These are phyloP conservation scores for Scheffersomyces illinoinensis DNA, from an alignment of 1,139 yeast species.

Conservation along the genomic window DNA sequence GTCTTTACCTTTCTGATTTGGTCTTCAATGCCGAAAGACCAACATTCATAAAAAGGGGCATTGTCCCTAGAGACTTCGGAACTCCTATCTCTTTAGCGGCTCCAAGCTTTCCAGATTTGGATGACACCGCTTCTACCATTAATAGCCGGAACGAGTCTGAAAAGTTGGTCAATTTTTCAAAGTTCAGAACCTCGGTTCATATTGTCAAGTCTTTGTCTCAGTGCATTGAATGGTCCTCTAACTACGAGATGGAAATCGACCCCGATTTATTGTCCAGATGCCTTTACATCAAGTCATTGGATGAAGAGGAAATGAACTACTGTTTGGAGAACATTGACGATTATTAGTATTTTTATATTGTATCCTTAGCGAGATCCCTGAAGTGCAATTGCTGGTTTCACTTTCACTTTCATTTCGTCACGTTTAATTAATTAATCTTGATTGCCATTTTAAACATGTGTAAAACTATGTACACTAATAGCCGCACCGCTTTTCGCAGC, in stretches of 20 bases:
- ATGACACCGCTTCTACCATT: conserved; percentile 13
- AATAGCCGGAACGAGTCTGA: conserved; percentile 26
- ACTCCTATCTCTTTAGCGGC: conserved; percentile 4
- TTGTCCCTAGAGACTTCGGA: conserved; percentile 2
- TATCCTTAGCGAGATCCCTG: neutral
- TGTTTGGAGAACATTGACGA: conserved; percentile 19
- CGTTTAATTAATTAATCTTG: neutral
- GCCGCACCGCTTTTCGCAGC: neutral
- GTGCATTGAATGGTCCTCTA: conserved; percentile 80
- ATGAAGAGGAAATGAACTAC: conserved; percentile 72
- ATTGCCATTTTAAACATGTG: neutral
- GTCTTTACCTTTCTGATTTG: conserved; percentile 80
- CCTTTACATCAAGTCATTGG: conserved; percentile 73
- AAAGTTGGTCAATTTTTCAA: conserved; percentile 69
- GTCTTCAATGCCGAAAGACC: conserved; percentile 77
- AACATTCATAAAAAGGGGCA: conserved; percentile 31
- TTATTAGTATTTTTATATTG: neutral
- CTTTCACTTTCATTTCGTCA: neutral
- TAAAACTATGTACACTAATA: neutral
- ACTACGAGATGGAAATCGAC: conserved; percentile 52
- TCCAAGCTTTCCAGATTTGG: conserved; percentile 9
- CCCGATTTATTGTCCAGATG: conserved; percentile 78
- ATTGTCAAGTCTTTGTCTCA: conserved; percentile 79
- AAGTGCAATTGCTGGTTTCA: neutral
- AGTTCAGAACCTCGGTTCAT: conserved; percentile 74